phyloP scores from a whole-genome alignment of 768 basidiomycete genomes.

The Pseudohyphozyma bogoriensis region DNA sequence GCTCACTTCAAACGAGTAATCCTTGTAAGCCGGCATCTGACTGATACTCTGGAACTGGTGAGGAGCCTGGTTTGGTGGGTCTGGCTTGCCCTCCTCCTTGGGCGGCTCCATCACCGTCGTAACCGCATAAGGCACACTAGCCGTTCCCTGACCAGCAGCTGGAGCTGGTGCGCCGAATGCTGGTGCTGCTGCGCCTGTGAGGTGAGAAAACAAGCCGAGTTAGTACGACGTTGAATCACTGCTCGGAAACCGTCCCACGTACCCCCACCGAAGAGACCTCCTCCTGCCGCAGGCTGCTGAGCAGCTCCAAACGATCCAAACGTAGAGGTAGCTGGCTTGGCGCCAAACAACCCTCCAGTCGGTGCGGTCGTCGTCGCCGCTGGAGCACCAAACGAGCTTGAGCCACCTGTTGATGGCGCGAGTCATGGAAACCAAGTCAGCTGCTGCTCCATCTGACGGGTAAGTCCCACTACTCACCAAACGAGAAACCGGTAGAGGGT shows the following conservation, averaged over 20 bases:
- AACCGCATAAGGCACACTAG: slow-evolving; percentile 11
- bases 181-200: slow-evolving; percentile 1
- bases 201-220: too few relatives aligned
- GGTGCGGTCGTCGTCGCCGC: slow-evolving; percentile 28
- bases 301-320: slow-evolving; percentile 26
- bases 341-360: slow-evolving; percentile 11
- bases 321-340: slow-evolving; percentile 24
- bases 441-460: background rate
- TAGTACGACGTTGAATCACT: background rate
- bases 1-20: slow-evolving; percentile 65
- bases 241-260: background rate
- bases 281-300: slow-evolving; percentile 1
- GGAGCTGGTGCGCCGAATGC: slow-evolving; percentile 16
- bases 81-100: slow-evolving; percentile 24
- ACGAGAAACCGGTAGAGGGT: slow-evolving; percentile 19
- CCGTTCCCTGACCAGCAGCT: slow-evolving; percentile 14
- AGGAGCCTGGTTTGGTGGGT: slow-evolving; percentile 19
- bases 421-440: slow-evolving; percentile 6
- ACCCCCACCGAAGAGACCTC: slow-evolving; percentile 23
- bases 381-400: slow-evolving; percentile 13
- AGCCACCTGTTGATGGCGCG: slow-evolving; percentile 1
- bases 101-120: slow-evolving; percentile 27
- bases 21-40: slow-evolving; percentile 65
- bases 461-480: slow-evolving; percentile 3
- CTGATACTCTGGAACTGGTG: slow-evolving; percentile 74